Conservation (phyloP, 176 grass and related monocot genomes). For the Eremochloa ophiuroides region DNA sequence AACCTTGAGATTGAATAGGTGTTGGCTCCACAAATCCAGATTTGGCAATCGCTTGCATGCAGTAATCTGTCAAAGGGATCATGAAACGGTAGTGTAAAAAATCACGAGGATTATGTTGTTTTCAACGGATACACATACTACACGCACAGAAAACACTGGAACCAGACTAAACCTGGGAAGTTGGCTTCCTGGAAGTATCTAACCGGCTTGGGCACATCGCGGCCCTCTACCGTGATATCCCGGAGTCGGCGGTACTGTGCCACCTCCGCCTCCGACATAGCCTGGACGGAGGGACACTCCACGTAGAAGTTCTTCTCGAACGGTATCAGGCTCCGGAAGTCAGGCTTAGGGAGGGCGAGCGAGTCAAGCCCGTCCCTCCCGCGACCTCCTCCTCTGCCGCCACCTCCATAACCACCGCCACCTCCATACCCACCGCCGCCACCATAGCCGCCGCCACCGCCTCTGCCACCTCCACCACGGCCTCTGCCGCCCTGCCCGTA, state of each 20-base stretch:
- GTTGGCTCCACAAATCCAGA: conserved; percentile 85
- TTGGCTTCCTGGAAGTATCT: conserved; percentile 85
- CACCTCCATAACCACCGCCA: conserved; percentile 35
- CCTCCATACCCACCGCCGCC: conserved; percentile 16
- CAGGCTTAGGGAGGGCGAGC: conserved; percentile 59
- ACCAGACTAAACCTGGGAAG: conserved; percentile 56
- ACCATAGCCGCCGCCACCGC: conserved; percentile 25
- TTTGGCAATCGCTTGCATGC: conserved; percentile 73
- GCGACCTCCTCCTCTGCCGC: conserved; percentile 42
- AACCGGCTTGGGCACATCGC: conserved; percentile 79
- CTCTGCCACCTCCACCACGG: conserved; percentile 22
- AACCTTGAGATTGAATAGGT: conserved; percentile 91
- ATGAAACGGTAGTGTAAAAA: background rate
- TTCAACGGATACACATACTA: background rate
- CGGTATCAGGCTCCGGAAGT: conserved; percentile 74
- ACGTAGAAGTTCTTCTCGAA: conserved; percentile 98
- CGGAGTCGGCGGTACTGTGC: conserved; percentile 49
- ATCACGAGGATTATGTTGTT: background rate
- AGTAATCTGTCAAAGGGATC: conserved; percentile 49
- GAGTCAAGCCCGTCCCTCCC: conserved; percentile 64
- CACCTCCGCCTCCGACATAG: conserved; percentile 77
- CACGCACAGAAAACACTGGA: background rate
- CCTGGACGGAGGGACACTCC: conserved; percentile 69
- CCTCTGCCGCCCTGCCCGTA: conserved; percentile 38
- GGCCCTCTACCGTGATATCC: conserved; percentile 75